Conservation (phyloP, 2,329 filamentous ascomycete genomes). For the Penicillium sp. region DNA sequence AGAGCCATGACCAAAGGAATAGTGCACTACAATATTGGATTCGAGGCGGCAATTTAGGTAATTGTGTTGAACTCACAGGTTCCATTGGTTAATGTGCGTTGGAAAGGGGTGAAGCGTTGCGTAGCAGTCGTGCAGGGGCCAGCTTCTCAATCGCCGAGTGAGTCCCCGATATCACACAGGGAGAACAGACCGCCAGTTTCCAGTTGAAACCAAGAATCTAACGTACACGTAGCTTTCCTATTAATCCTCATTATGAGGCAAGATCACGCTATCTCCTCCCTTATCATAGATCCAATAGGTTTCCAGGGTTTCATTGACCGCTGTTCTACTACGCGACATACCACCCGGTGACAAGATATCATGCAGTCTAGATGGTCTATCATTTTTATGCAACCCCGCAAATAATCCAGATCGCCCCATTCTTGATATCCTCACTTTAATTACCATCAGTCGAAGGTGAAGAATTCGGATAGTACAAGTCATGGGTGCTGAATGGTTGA, state of each 20-base stretch:
- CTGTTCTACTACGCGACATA: not conserved
- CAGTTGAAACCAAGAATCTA: not conserved
- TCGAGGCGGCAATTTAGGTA: not conserved
- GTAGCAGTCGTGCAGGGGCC: not conserved
- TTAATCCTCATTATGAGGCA: not conserved
- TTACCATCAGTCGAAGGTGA: not conserved
- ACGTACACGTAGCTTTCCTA: not conserved
- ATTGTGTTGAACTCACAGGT: not conserved
- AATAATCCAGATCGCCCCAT: not conserved
- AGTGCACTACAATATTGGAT: not conserved
- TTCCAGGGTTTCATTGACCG: not conserved
- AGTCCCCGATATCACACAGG: not conserved
- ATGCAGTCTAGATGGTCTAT: not conserved
- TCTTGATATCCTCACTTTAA: not conserved
- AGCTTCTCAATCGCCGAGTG: conserved; percentile 4
- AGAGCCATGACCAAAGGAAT: not conserved
- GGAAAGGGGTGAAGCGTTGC: not conserved
- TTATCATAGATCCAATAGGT: not conserved
- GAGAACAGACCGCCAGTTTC: conserved; percentile 2
- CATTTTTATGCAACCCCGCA: not conserved
- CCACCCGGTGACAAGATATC: not conserved
- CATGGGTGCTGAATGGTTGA: not conserved
- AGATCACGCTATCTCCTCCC: not conserved
- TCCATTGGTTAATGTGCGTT: not conserved
- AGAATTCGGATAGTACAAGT: not conserved